Evolutionary conservation across 148 eudicot species (phyloP), one percentile per base, ranked within the genome.

Genomic region (Dysphania ambrosioides): DNA sequence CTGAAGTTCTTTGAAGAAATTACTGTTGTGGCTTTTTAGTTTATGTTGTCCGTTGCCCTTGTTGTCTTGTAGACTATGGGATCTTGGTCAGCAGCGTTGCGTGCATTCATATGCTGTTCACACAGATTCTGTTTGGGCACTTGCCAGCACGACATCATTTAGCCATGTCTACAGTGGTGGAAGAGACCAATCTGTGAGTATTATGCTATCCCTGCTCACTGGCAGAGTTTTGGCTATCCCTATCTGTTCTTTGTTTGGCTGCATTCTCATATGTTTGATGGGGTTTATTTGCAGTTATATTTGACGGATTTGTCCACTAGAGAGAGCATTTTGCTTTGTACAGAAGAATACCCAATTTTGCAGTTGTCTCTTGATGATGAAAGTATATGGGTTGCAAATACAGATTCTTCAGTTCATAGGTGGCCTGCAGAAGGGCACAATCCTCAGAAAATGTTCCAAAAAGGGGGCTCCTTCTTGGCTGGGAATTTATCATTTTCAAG

Each of bases 111-210:
- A 95, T 83, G 99, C 99, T 78, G 99, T 95, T 81, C 99, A 95
- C 82, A 90, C 99, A 19, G 99, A 95, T 82, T 95, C 99, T 74
- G 97, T 95, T 41, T 95, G 99, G 99, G 97, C 99, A 75, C 97
- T 95, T 78, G 99, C 99, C 64, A 90, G 96, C 84, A 92, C 93
- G 26, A 73, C 92, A 58, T 63, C 93, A 27, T 95, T 95, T 83
- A 92, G 88, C 81, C 99, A 95, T 84, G 99, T 95, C 66, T 95
- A 92, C 78, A 95, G 99, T 78, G 99, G 97, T 79, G 99, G 99
- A 79, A 87, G 96, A 77, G 99, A 95, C 72, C 96, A 83, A 68
- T 95, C 99, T 68, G 99, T 95, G 83, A 90, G 97, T 78, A 71
- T 34, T 49, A 75, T 32, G 38, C 23, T 13, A 24, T 27, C 30